Evolutionary conservation across 352 stramenopile species (phyloP).

Genomic region (Phytophthora kernoviae): DNA sequence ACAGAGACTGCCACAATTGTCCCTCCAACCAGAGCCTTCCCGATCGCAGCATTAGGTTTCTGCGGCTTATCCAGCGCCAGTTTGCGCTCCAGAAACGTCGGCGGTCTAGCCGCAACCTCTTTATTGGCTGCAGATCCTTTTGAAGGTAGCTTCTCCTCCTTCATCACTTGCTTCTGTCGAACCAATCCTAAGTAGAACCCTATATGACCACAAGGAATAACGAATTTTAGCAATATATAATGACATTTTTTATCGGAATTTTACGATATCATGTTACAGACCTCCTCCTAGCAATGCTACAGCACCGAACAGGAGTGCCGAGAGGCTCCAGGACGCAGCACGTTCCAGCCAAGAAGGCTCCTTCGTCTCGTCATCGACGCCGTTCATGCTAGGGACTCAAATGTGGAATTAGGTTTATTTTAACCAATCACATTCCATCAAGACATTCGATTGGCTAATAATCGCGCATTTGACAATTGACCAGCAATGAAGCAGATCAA

Average conservation of each 20-base stretch:
- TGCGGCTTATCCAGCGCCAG: slow-evolving; percentile 47
- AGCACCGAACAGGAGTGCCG: slow-evolving; percentile 41
- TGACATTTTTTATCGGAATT: neutral
- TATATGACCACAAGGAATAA: slow-evolving; percentile 14
- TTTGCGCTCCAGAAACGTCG: slow-evolving; percentile 44
- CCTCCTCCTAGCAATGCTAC: slow-evolving; percentile 50
- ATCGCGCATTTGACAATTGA: too few relatives aligned
- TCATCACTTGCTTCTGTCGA: slow-evolving; percentile 42
- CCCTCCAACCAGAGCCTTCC: slow-evolving; percentile 53
- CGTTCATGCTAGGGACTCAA: too few relatives aligned
- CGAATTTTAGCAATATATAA: neutral
- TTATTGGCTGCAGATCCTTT: slow-evolving; percentile 16
- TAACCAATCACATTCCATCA: too few relatives aligned
- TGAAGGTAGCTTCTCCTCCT: slow-evolving; percentile 42
- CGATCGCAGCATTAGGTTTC: slow-evolving; percentile 37
- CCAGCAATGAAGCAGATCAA: neutral
- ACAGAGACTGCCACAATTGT: slow-evolving; percentile 51
- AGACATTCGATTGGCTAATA: too few relatives aligned
- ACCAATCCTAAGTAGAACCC: slow-evolving; percentile 70
- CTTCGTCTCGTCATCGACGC: slow-evolving; percentile 7
- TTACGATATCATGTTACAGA: slow-evolving; percentile 10
- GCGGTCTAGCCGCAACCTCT: slow-evolving; percentile 26
- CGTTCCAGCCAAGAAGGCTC: slow-evolving; percentile 15
- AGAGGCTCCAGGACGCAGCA: slow-evolving; percentile 20
- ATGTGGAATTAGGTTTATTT: too few relatives aligned